phyloP scores from a whole-genome alignment of 768 basidiomycete genomes.

The Lactarius trivialis region DNA sequence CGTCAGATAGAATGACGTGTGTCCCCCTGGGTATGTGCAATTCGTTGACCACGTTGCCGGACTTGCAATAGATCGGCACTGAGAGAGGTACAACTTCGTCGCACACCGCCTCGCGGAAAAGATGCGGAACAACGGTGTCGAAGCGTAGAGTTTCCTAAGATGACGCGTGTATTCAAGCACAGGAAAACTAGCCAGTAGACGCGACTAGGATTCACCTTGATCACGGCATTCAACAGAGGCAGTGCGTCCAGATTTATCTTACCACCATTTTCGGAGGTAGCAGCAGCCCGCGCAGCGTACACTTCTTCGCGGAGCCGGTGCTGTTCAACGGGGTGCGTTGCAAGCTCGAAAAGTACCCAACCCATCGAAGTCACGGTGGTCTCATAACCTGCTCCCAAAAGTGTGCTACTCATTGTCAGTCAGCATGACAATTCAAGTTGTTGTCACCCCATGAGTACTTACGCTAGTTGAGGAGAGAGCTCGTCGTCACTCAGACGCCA shows the following conservation, averaged over 20 bases:
- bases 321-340: conserved; percentile 8
- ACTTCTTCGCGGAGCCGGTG: conserved; percentile 21
- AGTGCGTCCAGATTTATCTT: not conserved
- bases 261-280: not conserved
- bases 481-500: conserved; percentile 15
- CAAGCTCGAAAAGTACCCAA: conserved; percentile 19
- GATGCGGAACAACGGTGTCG: conserved; percentile 14
- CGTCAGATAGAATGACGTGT: conserved; percentile 8
- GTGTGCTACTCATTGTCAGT: conserved; percentile 10
- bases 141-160: conserved; percentile 26
- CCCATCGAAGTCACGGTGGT: conserved; percentile 12
- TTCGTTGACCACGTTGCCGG: conserved; percentile 2
- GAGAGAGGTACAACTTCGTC: conserved; percentile 26
- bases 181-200: not conserved
- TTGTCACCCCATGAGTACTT: not conserved
- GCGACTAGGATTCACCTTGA: conserved; percentile 14
- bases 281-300: not conserved
- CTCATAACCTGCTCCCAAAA: conserved; percentile 16
- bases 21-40: conserved; percentile 14
- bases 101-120: conserved; percentile 21
- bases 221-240: conserved; percentile 11
- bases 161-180: not conserved
- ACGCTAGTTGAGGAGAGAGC: conserved; percentile 15
- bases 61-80: not conserved
- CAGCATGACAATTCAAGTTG: not conserved